Evolutionary conservation across 805 yeast species (phyloP).

Genomic region (Ogataea populi-albae): DNA sequence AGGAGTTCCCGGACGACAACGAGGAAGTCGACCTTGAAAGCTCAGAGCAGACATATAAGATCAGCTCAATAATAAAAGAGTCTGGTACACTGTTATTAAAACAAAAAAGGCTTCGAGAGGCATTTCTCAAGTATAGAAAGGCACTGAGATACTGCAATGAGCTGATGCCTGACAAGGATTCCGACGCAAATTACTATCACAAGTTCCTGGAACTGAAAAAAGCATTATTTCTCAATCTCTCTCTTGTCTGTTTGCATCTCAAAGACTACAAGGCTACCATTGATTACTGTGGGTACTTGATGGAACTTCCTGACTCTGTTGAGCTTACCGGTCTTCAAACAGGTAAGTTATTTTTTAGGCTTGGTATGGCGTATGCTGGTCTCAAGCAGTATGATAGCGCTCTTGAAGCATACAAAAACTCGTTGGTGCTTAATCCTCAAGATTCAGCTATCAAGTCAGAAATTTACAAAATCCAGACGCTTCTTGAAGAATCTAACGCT

Average conservation of each 20-base stretch:
- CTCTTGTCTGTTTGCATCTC: constrained; percentile 51
- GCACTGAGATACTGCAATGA: constrained; percentile 69
- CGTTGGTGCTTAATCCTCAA: constrained; percentile 39
- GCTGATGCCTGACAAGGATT: constrained; percentile 65
- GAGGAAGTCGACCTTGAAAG: constrained; percentile 52
- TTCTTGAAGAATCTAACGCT: not conserved
- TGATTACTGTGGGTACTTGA: constrained; percentile 52
- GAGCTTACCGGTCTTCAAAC: constrained; percentile 25
- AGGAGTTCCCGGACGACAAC: constrained; percentile 79
- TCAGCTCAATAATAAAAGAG: constrained; percentile 55
- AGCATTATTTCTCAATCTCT: constrained; percentile 54
- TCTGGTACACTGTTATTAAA: constrained; percentile 65
- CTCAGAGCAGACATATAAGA: constrained; percentile 45
- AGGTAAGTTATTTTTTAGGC: constrained; percentile 27
- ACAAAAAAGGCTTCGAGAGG: constrained; percentile 45
- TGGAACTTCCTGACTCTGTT: constrained; percentile 44
- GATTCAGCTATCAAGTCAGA: constrained; percentile 43
- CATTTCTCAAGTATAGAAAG: constrained; percentile 62
- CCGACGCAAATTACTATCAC: constrained; percentile 48
- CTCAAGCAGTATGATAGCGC: constrained; percentile 51
- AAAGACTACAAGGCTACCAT: constrained; percentile 47
- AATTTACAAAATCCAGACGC: not conserved
- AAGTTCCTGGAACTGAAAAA: constrained; percentile 52
- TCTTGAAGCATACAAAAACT: constrained; percentile 41
- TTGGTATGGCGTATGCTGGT: constrained; percentile 34